Evolutionary conservation across 2,329 filamentous ascomycete genomes (phyloP).

Genomic region (Colletotrichum musae): DNA sequence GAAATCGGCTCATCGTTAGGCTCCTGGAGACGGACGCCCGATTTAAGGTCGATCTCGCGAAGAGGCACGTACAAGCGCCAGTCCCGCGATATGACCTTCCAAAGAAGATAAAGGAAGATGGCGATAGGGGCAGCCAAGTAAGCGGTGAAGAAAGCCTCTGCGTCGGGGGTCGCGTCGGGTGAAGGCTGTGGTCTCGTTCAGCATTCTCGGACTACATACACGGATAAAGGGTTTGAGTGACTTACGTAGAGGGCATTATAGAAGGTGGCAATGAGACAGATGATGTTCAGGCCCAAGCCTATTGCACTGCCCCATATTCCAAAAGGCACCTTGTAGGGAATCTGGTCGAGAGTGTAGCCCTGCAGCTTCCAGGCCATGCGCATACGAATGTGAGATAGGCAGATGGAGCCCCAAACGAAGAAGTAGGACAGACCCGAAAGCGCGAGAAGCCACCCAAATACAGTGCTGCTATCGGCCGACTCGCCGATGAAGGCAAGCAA

Average conservation of each 20-base stretch:
- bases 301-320: constrained; percentile 79
- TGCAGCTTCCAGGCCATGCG: constrained; percentile 72
- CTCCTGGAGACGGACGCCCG: constrained; percentile 69
- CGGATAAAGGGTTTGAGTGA: not conserved
- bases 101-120: constrained; percentile 71
- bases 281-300: constrained; percentile 74
- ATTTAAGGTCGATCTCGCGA: constrained; percentile 73
- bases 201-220: not conserved
- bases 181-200: constrained; percentile 48
- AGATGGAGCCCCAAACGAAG: constrained; percentile 82
- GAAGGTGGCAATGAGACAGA: constrained; percentile 81
- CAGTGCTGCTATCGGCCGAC: constrained; percentile 51
- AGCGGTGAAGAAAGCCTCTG: constrained; percentile 69
- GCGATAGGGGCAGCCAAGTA: constrained; percentile 73
- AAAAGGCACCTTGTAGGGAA: constrained; percentile 62
- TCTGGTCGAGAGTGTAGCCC: constrained; percentile 65
- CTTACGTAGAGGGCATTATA: constrained; percentile 75
- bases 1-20: constrained; percentile 58
- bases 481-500: constrained; percentile 68
- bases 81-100: constrained; percentile 72
- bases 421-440: constrained; percentile 81
- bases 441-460: constrained; percentile 78
- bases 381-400: constrained; percentile 76
- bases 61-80: constrained; percentile 71
- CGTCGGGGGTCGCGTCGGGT: constrained; percentile 51